Conservation (phyloP, 345 rosid species). For the Cardamine occulta region DNA sequence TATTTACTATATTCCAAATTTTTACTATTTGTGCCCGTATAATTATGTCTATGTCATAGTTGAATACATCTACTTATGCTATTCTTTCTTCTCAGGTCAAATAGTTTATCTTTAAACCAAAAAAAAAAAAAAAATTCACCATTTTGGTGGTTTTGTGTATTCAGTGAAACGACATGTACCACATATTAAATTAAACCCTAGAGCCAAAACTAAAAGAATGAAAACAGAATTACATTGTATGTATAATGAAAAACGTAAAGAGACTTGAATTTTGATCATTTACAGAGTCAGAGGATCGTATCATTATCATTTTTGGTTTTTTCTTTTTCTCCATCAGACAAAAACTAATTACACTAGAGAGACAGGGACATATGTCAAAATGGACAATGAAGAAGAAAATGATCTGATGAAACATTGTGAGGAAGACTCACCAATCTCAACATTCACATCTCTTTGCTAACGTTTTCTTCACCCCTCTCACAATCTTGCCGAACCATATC, state of each 20-base stretch:
- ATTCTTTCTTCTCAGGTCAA: too few species aligned
- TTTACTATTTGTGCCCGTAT: too few species aligned
- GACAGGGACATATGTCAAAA: constrained; percentile 37
- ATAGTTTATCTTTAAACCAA: too few species aligned
- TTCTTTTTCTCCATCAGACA: constrained; percentile 42
- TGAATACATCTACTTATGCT: too few species aligned
- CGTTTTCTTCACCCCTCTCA: constrained; percentile 81
- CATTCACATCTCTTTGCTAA: constrained; percentile 68
- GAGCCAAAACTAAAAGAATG: constrained; percentile 12
- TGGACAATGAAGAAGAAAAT: not conserved
- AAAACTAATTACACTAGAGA: constrained; percentile 48
- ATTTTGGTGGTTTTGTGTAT: not conserved
- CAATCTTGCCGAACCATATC: constrained; percentile 82
- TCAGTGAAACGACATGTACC: not conserved
- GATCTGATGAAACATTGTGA: constrained; percentile 22
- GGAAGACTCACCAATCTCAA: constrained; percentile 40
- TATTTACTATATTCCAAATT: too few species aligned
- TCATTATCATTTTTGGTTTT: constrained; percentile 20
- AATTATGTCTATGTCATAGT: too few species aligned
- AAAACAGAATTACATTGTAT: constrained; percentile 38
- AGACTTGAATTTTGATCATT: constrained; percentile 38
- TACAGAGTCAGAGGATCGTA: constrained; percentile 46
- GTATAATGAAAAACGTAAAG: constrained; percentile 30
- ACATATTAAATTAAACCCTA: not conserved
- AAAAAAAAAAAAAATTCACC: too few species aligned